Conservation (phyloP, 306 rosid genomes). For the Astragalus membranaceus region DNA sequence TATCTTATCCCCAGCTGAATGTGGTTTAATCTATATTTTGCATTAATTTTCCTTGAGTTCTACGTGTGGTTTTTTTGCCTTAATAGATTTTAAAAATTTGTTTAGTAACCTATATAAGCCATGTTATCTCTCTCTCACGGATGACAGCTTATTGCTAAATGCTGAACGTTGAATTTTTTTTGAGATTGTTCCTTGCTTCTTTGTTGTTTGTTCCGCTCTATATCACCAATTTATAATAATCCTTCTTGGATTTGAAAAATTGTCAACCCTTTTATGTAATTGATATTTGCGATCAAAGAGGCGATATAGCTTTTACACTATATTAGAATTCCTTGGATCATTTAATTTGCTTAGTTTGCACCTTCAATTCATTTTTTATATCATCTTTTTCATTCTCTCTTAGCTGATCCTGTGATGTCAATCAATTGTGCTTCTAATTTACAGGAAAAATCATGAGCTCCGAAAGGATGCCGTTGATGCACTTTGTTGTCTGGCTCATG, state of each 20-base stretch:
- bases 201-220: background rate
- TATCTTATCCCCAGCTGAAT: background rate
- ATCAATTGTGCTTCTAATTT: constrained; percentile 12
- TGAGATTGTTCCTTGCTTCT: background rate
- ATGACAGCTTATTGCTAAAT: background rate
- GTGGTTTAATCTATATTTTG: background rate
- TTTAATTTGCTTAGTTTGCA: background rate
- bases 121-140: background rate
- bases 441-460: constrained; percentile 84
- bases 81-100: background rate
- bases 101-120: background rate
- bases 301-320: background rate
- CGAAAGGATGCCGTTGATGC: constrained; percentile 89
- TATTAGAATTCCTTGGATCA: constrained; percentile 1
- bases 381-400: constrained; percentile 4
- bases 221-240: background rate
- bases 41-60: background rate
- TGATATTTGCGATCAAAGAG: background rate
- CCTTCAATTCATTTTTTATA: background rate
- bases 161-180: background rate
- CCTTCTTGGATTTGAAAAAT: background rate
- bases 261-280: background rate
- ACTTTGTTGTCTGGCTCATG: constrained; percentile 90
- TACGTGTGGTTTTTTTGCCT: background rate
- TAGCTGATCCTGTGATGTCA: constrained; percentile 8